Percentiles rank a stretch among this genome's conserved stretches.
Evolutionary conservation across 2,329 filamentous ascomycete species (phyloP).

Genomic region (Stachybotrys elegans): DNA sequence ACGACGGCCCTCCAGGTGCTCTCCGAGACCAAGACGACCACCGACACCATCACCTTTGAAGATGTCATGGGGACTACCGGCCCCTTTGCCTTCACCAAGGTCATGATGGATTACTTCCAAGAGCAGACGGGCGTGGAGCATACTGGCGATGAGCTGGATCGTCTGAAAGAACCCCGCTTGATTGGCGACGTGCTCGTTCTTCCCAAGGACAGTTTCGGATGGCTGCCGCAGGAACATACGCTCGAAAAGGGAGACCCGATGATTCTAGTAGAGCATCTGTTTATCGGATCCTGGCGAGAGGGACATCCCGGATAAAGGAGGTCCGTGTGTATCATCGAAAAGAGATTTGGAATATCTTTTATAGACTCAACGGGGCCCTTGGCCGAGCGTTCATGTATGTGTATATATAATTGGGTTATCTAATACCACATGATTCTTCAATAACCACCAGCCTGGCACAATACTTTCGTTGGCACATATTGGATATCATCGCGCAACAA

Average conservation of each 20-base stretch:
- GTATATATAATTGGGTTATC: too few species aligned
- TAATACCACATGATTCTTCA: too few species aligned
- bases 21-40: constrained; percentile 10
- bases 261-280: constrained; percentile 14
- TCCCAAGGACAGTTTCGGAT: constrained; percentile 21
- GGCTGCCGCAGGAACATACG: constrained; percentile 13
- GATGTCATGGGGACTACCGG: constrained; percentile 27
- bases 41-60: constrained; percentile 14
- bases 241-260: constrained; percentile 10
- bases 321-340: too few species aligned
- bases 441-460: too few species aligned
- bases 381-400: too few species aligned
- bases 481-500: too few species aligned
- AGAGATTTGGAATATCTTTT: too few species aligned
- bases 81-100: constrained; percentile 24
- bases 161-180: constrained; percentile 19
- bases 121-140: constrained; percentile 17
- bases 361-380: too few species aligned
- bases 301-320: constrained; percentile 10
- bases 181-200: constrained; percentile 26
- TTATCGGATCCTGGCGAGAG: constrained; percentile 14
- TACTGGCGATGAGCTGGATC: constrained; percentile 23
- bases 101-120: constrained; percentile 24
- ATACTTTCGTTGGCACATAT: too few species aligned
- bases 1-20: constrained; percentile 31